Evolutionary conservation across 768 basidiomycete genomes (phyloP).

Genomic region (Trametes cubensis): DNA sequence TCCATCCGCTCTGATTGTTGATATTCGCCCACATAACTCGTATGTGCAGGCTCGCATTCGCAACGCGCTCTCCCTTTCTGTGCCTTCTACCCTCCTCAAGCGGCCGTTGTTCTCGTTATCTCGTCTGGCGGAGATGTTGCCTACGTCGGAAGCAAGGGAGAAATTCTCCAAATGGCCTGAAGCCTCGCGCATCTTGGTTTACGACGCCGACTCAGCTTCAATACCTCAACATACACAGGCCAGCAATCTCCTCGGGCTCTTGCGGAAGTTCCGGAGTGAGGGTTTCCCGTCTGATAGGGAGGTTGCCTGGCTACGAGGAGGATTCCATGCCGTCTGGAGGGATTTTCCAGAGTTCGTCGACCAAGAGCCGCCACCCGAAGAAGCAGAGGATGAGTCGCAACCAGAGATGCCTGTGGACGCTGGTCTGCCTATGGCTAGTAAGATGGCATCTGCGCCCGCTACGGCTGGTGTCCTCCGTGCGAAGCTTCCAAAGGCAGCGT

Average conservation of each 20-base stretch:
- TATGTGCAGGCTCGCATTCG: slow-evolving; percentile 67
- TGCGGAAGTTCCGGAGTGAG: slow-evolving; percentile 72
- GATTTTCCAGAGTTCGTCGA: slow-evolving; percentile 58
- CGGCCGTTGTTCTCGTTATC: slow-evolving; percentile 84
- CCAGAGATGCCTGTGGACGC: slow-evolving; percentile 21
- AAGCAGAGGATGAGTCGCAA: slow-evolving; percentile 48
- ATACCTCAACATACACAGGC: slow-evolving; percentile 52
- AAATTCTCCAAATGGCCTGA: slow-evolving; percentile 63
- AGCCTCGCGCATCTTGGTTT: slow-evolving; percentile 71
- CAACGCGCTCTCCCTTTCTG: slow-evolving; percentile 78
- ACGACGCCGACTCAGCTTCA: slow-evolving; percentile 74
- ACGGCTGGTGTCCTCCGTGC: slow-evolving; percentile 47
- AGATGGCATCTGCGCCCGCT: slow-evolving; percentile 26
- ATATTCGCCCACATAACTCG: slow-evolving; percentile 84
- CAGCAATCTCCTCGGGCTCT: slow-evolving; percentile 69
- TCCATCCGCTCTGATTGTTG: slow-evolving; percentile 66
- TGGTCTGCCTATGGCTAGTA: neutral
- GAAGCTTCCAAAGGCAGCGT: slow-evolving; percentile 66
- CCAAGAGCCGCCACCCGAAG: slow-evolving; percentile 48
- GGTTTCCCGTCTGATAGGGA: slow-evolving; percentile 54
- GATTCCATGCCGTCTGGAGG: slow-evolving; percentile 71
- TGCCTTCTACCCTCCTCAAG: slow-evolving; percentile 93
- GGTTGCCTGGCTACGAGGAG: slow-evolving; percentile 81
- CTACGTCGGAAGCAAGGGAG: slow-evolving; percentile 55
- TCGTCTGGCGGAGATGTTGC: slow-evolving; percentile 80